Evolutionary conservation across 176 grass and related monocot species (phyloP).

Genomic region (Carex myosuroides): DNA sequence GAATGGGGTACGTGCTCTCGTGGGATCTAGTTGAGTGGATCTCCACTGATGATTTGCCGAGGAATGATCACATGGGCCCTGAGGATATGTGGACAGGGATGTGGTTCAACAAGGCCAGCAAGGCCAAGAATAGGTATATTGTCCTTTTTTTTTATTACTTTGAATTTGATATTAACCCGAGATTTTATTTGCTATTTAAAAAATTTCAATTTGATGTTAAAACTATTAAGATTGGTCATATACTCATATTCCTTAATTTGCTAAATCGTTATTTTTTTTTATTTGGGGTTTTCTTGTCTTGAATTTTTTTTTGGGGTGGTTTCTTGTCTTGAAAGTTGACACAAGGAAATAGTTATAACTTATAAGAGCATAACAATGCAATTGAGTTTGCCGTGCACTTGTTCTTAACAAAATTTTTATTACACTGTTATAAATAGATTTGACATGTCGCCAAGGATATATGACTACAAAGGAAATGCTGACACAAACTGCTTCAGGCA

Average conservation of each 20-base stretch:
- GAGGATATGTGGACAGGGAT: slow-evolving; percentile 71
- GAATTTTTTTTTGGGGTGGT: not conserved
- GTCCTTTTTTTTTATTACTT: not conserved
- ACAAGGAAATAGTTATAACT: not conserved
- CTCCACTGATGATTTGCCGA: slow-evolving; percentile 33
- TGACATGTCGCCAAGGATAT: slow-evolving; percentile 49
- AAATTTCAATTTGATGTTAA: not conserved
- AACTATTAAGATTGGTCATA: not conserved
- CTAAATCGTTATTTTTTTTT: not conserved
- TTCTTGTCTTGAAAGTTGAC: not conserved
- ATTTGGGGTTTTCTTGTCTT: not conserved
- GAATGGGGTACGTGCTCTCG: slow-evolving; percentile 76
- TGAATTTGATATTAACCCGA: not conserved
- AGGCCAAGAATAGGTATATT: slow-evolving; percentile 55
- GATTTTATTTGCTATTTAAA: not conserved
- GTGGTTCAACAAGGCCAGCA: slow-evolving; percentile 65
- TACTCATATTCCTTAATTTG: not conserved
- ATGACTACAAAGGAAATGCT: slow-evolving; percentile 49
- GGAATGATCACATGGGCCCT: slow-evolving; percentile 33
- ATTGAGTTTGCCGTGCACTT: not conserved
- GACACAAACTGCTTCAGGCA: slow-evolving; percentile 61
- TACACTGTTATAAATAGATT: slow-evolving; percentile 1
- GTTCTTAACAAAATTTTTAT: not conserved
- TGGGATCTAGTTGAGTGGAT: slow-evolving; percentile 77
- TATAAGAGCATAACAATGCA: not conserved